Evolutionary conservation across 768 basidiomycete genomes (phyloP).

Genomic region (Lactifluus piperatus): DNA sequence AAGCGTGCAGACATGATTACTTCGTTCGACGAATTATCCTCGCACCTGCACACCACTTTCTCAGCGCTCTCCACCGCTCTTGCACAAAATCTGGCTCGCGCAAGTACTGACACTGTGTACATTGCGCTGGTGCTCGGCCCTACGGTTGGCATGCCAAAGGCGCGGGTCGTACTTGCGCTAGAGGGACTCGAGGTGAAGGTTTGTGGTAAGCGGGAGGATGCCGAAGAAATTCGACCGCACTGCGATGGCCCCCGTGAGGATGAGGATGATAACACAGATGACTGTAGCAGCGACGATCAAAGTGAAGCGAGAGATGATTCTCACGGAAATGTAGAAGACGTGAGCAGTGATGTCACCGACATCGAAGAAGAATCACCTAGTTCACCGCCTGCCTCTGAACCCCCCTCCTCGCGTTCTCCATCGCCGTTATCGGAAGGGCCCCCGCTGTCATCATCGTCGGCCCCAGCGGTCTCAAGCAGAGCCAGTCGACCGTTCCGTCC

Average conservation of each 20-base stretch:
- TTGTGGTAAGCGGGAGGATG: slow-evolving; percentile 22
- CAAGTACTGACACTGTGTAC: slow-evolving; percentile 33
- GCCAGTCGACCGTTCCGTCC: slow-evolving; percentile 10
- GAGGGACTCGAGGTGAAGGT: slow-evolving; percentile 50
- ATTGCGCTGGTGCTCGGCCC: slow-evolving; percentile 61
- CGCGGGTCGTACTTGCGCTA: slow-evolving; percentile 52
- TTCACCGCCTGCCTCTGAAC: slow-evolving; percentile 20
- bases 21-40: slow-evolving; percentile 62
- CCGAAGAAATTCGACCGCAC: not conserved
- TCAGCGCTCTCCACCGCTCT: slow-evolving; percentile 61
- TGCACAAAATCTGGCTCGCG: slow-evolving; percentile 27
- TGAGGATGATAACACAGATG: slow-evolving; percentile 15
- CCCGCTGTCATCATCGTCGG: slow-evolving; percentile 8
- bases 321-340: slow-evolving; percentile 15
- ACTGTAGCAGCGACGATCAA: slow-evolving; percentile 9
- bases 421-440: slow-evolving; percentile 19
- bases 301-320: slow-evolving; percentile 14
- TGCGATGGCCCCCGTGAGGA: slow-evolving; percentile 10
- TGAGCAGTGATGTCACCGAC: slow-evolving; percentile 8
- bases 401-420: slow-evolving; percentile 26
- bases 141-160: slow-evolving; percentile 49
- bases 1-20: slow-evolving; percentile 52
- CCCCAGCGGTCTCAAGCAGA: slow-evolving; percentile 5
- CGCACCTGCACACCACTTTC: slow-evolving; percentile 70
- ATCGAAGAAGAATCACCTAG: not conserved